These are phyloP conservation scores for Hypsizygus ulmarius DNA, from an alignment of 1,284 basidiomycete species.

Conservation along the genomic window DNA sequence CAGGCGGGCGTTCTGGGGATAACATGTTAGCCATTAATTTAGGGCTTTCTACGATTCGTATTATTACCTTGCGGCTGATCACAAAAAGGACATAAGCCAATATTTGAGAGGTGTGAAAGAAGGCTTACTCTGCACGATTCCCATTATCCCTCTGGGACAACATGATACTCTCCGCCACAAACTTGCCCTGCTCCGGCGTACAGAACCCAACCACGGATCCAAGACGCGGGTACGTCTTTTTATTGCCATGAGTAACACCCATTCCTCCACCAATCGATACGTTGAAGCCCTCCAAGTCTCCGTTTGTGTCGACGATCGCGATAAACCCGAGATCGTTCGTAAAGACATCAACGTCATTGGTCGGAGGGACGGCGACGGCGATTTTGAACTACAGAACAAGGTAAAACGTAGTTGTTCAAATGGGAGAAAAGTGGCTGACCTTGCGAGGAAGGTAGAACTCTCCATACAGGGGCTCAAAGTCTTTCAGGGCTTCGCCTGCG, in stretches of 20 bases:
- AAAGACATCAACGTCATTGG: slow-evolving; percentile 96
- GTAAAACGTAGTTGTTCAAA: slow-evolving; percentile 14
- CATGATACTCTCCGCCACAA: slow-evolving; percentile 92
- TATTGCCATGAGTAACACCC: slow-evolving; percentile 99
- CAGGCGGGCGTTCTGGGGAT: slow-evolving; percentile 75
- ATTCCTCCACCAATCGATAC: slow-evolving; percentile 94
- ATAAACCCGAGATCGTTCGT: slow-evolving; percentile 97
- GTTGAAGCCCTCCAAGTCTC: slow-evolving; percentile 84
- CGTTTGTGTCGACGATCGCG: slow-evolving; percentile 77
- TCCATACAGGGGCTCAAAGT: slow-evolving; percentile 95
- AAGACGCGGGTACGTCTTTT: slow-evolving; percentile 95
- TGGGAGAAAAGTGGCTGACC: slow-evolving; percentile 37
- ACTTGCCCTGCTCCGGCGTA: slow-evolving; percentile 81
- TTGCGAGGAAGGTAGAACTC: slow-evolving; percentile 96
- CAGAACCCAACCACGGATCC: slow-evolving; percentile 93
- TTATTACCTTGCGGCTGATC: slow-evolving; percentile 47
- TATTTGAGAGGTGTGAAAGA: not conserved
- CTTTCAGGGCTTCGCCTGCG: slow-evolving; percentile 87
- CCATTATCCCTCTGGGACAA: slow-evolving; percentile 94
- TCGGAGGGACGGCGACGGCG: slow-evolving; percentile 93
- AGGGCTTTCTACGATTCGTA: not conserved
- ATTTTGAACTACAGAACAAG: slow-evolving; percentile 81
- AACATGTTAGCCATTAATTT: slow-evolving; percentile 12
- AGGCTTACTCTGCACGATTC: slow-evolving; percentile 83
- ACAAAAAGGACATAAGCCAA: slow-evolving; percentile 11